A percentile compares a stretch with the other conserved stretches of the same genome.
Evolutionary conservation across 192 early-diverging fungal species (phyloP).

Genomic region (Spizellomyces punctatus): DNA sequence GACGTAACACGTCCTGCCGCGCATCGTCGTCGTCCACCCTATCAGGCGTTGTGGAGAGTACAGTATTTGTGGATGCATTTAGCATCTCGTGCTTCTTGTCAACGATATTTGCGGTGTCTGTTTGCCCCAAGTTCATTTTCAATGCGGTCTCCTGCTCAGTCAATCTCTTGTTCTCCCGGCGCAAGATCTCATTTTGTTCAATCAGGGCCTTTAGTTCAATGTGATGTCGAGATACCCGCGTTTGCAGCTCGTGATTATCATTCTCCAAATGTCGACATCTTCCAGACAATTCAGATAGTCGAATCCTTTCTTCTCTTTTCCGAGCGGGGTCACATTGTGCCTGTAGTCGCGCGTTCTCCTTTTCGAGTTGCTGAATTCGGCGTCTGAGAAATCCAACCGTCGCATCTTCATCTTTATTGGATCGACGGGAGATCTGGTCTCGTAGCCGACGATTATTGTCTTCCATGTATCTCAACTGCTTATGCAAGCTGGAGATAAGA

Average conservation of each 20-base stretch:
- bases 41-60: background rate
- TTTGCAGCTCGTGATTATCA: conserved; percentile 24
- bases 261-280: conserved; percentile 60
- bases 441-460: background rate
- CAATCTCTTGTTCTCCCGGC: conserved; percentile 40
- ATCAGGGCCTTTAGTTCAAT: conserved; percentile 49
- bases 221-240: conserved; percentile 44
- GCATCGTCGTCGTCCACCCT: background rate
- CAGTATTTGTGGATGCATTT: background rate
- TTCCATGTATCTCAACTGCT: too few relatives aligned
- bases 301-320: conserved; percentile 40
- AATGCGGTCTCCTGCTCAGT: conserved; percentile 35
- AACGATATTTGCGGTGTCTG: background rate
- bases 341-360: conserved; percentile 72
- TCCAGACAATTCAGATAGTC: conserved; percentile 56
- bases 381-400: conserved; percentile 51
- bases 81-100: background rate
- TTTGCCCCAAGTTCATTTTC: conserved; percentile 19
- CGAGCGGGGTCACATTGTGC: conserved; percentile 74
- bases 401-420: background rate
- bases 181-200: conserved; percentile 36
- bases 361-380: conserved; percentile 66
- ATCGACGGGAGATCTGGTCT: background rate
- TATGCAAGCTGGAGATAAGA: too few relatives aligned
- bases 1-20: background rate